These are phyloP conservation scores for Chrysopogon serrulatus DNA, from an alignment of 176 grass and related monocot genomes.

Conservation along the genomic window DNA sequence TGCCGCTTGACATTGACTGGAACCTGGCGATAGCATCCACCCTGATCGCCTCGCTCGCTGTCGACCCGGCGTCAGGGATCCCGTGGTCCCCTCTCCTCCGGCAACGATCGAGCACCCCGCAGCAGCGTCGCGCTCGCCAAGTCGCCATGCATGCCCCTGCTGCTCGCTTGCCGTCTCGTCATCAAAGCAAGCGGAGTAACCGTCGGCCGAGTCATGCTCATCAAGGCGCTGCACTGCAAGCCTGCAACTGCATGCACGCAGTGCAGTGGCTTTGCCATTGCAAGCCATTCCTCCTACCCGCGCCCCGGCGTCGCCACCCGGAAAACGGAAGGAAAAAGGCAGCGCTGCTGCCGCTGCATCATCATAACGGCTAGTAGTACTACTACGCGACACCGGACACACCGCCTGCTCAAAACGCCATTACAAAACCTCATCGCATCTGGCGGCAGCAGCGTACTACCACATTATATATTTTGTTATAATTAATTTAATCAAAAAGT, in stretches of 20 bases:
- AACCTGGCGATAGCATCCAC: not conserved
- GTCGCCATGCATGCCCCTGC: not conserved
- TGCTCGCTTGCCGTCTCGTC: not conserved
- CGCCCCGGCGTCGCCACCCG: not conserved
- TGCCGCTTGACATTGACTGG: too few species aligned
- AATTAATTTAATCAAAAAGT: too few species aligned
- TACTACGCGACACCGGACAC: not conserved
- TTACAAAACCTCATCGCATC: not conserved
- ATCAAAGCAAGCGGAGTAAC: not conserved
- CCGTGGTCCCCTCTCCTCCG: not conserved
- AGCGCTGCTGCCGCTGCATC: not conserved
- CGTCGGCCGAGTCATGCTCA: not conserved
- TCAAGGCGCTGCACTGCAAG: not conserved
- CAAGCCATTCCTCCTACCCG: not conserved
- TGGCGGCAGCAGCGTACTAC: not conserved
- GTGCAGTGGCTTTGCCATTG: too few species aligned
- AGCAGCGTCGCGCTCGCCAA: not conserved
- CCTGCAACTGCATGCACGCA: not conserved
- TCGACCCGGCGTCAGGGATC: not conserved
- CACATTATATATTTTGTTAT: too few species aligned
- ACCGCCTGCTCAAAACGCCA: not conserved
- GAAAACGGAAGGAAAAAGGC: not conserved
- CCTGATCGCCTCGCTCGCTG: not conserved
- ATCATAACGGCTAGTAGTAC: not conserved
- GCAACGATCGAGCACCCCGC: too few species aligned